Evolutionary conservation across 1,284 basidiomycete species (phyloP).

Genomic region (Phellinidium pouzarii): DNA sequence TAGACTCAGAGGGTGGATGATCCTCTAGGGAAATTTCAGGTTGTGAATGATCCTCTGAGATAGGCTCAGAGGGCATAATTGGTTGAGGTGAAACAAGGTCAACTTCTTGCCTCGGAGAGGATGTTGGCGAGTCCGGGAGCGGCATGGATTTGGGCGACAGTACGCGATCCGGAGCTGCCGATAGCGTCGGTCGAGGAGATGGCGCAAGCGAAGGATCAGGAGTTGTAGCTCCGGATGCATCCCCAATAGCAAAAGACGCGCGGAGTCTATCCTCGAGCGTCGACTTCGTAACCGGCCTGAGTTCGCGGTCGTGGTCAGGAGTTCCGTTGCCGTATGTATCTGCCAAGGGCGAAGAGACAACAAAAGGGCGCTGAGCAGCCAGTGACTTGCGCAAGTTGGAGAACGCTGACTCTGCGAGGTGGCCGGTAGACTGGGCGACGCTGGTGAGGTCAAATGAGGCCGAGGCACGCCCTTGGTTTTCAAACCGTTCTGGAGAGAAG

Average conservation of each 20-base stretch:
- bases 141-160: conserved; percentile 40
- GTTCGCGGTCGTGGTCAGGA: conserved; percentile 22
- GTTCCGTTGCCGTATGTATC: conserved; percentile 17
- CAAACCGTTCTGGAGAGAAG: conserved; percentile 22
- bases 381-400: conserved; percentile 57
- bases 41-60: too few relatives aligned
- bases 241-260: conserved; percentile 49
- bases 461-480: conserved; percentile 22
- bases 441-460: conserved; percentile 31
- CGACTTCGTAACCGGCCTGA: conserved; percentile 35
- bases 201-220: conserved; percentile 42
- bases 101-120: conserved; percentile 4
- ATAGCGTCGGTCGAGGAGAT: conserved; percentile 30
- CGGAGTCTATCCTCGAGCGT: conserved; percentile 68
- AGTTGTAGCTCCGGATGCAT: conserved; percentile 42
- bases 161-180: conserved; percentile 28
- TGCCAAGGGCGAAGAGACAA: conserved; percentile 23
- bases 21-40: too few relatives aligned
- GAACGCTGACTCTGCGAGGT: conserved; percentile 54
- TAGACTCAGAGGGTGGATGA: too few relatives aligned
- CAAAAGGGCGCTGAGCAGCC: conserved; percentile 43
- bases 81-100: background rate
- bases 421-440: conserved; percentile 38
- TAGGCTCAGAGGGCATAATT: background rate
- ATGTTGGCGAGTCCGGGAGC: conserved; percentile 38